These are phyloP conservation scores for Angophora floribunda DNA, from an alignment of 345 rosid genomes.

Conservation along the genomic window DNA sequence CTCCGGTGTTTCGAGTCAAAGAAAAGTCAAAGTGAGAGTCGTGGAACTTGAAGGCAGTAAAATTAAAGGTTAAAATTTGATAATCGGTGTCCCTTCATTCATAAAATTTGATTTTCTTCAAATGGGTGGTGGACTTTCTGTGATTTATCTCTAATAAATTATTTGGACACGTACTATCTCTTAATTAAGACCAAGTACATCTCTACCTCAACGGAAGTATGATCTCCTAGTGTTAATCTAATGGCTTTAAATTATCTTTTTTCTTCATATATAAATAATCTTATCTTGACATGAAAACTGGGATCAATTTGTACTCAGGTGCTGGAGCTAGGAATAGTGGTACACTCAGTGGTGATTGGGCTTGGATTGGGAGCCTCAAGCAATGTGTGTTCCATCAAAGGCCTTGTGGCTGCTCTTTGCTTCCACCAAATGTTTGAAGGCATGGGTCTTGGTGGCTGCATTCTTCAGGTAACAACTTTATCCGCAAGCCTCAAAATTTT, in stretches of 20 bases:
- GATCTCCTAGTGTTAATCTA: neutral
- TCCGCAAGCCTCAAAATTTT: neutral
- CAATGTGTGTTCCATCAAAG: conserved; percentile 37
- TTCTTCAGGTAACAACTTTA: conserved; percentile 27
- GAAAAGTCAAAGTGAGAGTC: neutral
- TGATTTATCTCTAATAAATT: neutral
- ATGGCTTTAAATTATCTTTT: neutral
- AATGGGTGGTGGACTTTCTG: neutral
- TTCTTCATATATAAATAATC: neutral
- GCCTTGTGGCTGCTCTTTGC: conserved; percentile 46
- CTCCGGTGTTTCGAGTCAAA: neutral
- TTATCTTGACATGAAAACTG: neutral
- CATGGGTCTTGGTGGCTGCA: conserved; percentile 75
- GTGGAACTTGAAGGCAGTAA: neutral
- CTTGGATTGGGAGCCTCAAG: conserved; percentile 52
- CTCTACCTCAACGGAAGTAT: neutral
- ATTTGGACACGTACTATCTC: neutral
- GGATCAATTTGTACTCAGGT: conserved; percentile 17
- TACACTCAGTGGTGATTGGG: conserved; percentile 65
- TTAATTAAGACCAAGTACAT: neutral
- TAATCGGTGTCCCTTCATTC: fast-evolving
- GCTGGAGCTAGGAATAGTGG: conserved; percentile 60
- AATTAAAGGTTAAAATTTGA: neutral
- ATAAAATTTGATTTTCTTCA: neutral
- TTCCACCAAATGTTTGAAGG: conserved; percentile 81